phyloP scores from a whole-genome alignment of 106 monocot species.

The Phalaenopsis equestris region DNA sequence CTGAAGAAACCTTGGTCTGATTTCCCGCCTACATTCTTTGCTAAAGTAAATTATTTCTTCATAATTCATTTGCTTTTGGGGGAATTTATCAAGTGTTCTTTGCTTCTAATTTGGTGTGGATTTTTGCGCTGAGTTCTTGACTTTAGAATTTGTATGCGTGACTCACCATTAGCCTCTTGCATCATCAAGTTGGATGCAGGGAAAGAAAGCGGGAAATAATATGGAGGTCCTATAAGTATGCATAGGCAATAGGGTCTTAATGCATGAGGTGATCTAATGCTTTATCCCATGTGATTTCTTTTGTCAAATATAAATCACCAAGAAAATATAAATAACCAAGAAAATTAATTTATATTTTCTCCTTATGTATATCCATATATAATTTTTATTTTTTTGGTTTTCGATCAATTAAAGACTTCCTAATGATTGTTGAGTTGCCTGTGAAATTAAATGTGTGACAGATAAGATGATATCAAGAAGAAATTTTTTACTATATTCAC shows the following conservation, averaged over 20 bases:
- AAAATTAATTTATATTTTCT: not conserved
- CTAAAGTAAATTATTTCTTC: not conserved
- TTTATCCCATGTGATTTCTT: not conserved
- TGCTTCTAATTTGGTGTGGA: not conserved
- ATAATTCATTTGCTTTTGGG: not conserved
- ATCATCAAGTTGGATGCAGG: constrained; percentile 1
- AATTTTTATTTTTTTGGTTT: not conserved
- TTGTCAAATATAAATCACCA: not conserved
- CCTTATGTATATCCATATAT: no score
- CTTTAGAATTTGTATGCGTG: not conserved
- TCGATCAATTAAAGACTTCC: not conserved
- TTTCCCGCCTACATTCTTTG: not conserved
- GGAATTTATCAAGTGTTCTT: not conserved
- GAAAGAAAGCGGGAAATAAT: constrained; percentile 1
- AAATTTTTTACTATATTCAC: no score
- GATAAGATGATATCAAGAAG: no score
- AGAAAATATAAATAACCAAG: not conserved
- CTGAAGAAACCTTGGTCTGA: no score
- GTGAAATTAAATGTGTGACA: no score
- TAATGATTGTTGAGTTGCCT: no score
- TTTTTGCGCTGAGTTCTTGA: not conserved
- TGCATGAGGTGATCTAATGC: not conserved
- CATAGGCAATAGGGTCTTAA: not conserved
- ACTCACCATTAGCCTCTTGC: constrained; percentile 4
- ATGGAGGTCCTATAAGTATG: not conserved